Evolutionary conservation across 495 filamentous ascomycete species (phyloP).

Genomic region (Tetracladium marchalianum): DNA sequence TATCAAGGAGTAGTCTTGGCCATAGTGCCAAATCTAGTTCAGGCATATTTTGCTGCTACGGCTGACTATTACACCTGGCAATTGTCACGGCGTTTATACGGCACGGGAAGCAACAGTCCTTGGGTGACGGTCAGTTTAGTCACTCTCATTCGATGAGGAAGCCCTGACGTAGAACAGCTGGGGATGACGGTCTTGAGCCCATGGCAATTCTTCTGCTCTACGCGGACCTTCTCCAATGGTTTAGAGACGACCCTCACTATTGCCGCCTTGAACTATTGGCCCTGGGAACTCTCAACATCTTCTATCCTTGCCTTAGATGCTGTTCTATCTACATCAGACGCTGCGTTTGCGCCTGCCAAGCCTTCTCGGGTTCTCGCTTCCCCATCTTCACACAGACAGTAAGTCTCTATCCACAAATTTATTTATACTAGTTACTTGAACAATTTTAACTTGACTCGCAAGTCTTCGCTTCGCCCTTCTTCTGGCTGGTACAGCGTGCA

Average conservation of each 20-base stretch:
- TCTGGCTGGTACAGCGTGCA: constrained; percentile 72
- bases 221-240: constrained; percentile 87
- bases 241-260: constrained; percentile 82
- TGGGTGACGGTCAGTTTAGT: constrained; percentile 53
- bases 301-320: background rate
- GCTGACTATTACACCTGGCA: constrained; percentile 89
- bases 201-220: constrained; percentile 96
- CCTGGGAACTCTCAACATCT: constrained; percentile 51
- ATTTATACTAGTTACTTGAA: background rate
- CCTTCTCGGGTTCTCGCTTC: background rate
- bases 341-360: background rate
- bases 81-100: constrained; percentile 65
- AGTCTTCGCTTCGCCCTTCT: constrained; percentile 60
- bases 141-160: background rate
- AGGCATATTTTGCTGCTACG: constrained; percentile 66
- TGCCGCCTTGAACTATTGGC: constrained; percentile 73
- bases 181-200: constrained; percentile 70
- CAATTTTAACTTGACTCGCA: constrained; percentile 1
- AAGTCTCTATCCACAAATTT: constrained; percentile 1
- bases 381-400: constrained; percentile 7
- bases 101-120: constrained; percentile 48
- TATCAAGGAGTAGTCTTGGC: constrained; percentile 54
- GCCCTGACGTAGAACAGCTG: constrained; percentile 30
- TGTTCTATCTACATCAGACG: background rate
- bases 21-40: constrained; percentile 61